These are phyloP conservation scores for Thelonectria olida DNA, from an alignment of 2,329 filamentous ascomycete genomes.

Conservation along the genomic window DNA sequence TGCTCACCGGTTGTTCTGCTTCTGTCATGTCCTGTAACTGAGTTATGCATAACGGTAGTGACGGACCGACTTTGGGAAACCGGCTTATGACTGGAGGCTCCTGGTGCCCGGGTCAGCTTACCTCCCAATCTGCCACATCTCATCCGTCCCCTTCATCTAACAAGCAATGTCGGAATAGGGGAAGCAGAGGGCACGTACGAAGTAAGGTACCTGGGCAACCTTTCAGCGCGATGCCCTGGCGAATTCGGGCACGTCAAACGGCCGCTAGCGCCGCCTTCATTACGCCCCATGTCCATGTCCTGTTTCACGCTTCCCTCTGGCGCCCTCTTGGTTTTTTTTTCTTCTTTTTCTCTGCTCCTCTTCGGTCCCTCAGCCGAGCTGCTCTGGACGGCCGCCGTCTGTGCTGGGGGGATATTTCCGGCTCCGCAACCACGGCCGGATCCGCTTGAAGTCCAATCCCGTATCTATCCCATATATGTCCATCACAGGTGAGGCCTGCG, in stretches of 20 bases:
- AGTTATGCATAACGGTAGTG: no score
- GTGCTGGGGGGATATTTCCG: neutral
- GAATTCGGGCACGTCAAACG: constrained; percentile 29
- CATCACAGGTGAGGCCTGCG: constrained; percentile 1
- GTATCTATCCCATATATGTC: constrained; percentile 1
- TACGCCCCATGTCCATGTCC: constrained; percentile 30
- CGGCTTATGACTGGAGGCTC: neutral
- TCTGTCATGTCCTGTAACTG: no score
- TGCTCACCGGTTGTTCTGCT: constrained; percentile 12
- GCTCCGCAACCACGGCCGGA: constrained; percentile 6
- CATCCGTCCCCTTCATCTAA: no score
- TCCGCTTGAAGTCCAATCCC: constrained; percentile 2
- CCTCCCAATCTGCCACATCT: constrained; percentile 9
- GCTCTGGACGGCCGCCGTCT: constrained; percentile 8
- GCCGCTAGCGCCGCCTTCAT: constrained; percentile 36
- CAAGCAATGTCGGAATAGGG: constrained; percentile 4
- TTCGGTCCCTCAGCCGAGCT: constrained; percentile 19
- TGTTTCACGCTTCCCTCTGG: constrained; percentile 33
- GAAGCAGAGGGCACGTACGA: neutral
- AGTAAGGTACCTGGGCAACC: no score
- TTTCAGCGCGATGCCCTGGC: constrained; percentile 3
- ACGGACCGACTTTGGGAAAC: no score
- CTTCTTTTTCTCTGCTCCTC: constrained; percentile 18
- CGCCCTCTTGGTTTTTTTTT: no score
- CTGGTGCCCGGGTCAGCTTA: constrained; percentile 1